Base-by-base conservation (phyloP, 2,329 filamentous ascomycete species). In the Phialemonium atrogriseum region DNA sequence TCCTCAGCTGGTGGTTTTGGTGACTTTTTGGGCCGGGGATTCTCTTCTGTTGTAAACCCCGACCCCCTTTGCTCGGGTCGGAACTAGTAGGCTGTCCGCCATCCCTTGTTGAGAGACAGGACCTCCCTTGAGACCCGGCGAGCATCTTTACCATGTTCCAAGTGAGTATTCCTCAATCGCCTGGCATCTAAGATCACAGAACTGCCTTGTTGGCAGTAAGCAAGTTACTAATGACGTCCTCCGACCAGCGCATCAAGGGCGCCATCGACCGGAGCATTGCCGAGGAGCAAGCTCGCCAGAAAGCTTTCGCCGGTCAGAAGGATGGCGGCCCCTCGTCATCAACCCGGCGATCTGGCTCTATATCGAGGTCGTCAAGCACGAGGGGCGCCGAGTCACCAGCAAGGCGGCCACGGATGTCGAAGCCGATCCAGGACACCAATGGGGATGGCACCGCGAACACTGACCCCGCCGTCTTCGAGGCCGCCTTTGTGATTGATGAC, bases 381-480 rank as follows among this genome's bases (percentile, higher is more conserved):
- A 49, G 49, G 15, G 46, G 46, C 23, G 49, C 46, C 20, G 44
- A 54, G 8, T 55, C 58, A 3, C 44, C 56, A 4, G 49, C 50
- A 18, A 52, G 52, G 33, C 50, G 49, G 26, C 32, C 47, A 7
- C 61, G 64, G 9, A 48, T 54, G 3, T 68, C 64, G 47, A 67
- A 65, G 37, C 46, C 52, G 7, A 53, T 46, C 38, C 55, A 60
- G 28, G 58, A 59, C 43, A 41, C 43, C 36, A 43, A 47, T 38
- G 54, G 52, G 38, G 64, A 69, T 32, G 52, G 55, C 12, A 45
- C 59, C 9, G 56, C 62, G 4, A 75, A 80, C 24, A 82, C 84
- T 2, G 88, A 95, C 55, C 88, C 89, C 17, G 78, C 84, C 21
- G 83, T 94, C 36, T 94, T 93, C 47, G 85, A 93, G 52, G 75